Evolutionary conservation across 768 basidiomycete genomes (phyloP).

Genomic region (Suillus plorans): DNA sequence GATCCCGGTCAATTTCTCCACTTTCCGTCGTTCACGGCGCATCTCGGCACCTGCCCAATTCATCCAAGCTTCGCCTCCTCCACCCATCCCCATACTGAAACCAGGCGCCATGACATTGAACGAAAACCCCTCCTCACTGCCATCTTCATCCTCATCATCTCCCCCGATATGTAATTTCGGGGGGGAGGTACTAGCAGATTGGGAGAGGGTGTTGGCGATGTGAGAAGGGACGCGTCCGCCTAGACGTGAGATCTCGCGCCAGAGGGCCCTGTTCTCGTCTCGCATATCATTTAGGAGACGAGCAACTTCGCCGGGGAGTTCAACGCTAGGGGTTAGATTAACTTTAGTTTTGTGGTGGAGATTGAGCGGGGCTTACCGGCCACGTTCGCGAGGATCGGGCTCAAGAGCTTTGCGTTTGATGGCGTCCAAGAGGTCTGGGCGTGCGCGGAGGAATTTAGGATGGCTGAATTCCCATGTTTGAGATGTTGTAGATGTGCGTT

Average conservation of each 20-base stretch:
- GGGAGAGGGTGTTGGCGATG: slow-evolving; percentile 1
- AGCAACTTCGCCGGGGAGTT: slow-evolving; percentile 76
- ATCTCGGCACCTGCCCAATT: slow-evolving; percentile 36
- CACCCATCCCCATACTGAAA: background rate
- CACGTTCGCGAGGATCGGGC: slow-evolving; percentile 59
- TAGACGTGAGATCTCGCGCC: slow-evolving; percentile 32
- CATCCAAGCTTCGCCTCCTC: slow-evolving; percentile 26
- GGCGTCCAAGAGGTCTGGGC: slow-evolving; percentile 78
- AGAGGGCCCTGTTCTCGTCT: slow-evolving; percentile 68
- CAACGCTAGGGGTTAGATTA: slow-evolving; percentile 56
- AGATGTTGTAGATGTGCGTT: slow-evolving; percentile 75
- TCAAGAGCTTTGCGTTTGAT: slow-evolving; percentile 87
- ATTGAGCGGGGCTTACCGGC: slow-evolving; percentile 20
- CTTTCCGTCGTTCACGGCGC: slow-evolving; percentile 59
- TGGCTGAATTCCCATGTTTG: slow-evolving; percentile 92
- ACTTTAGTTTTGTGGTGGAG: background rate
- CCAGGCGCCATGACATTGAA: slow-evolving; percentile 12
- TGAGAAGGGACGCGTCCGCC: slow-evolving; percentile 24
- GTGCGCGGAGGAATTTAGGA: slow-evolving; percentile 78
- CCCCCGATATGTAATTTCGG: slow-evolving; percentile 26
- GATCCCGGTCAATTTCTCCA: slow-evolving; percentile 58
- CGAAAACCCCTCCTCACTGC: slow-evolving; percentile 6
- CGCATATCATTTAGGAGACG: slow-evolving; percentile 56
- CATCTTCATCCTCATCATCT: slow-evolving; percentile 27
- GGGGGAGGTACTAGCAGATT: slow-evolving; percentile 15